Base-by-base conservation (phyloP, 805 yeast species). In the Cyberlindnera americana region DNA sequence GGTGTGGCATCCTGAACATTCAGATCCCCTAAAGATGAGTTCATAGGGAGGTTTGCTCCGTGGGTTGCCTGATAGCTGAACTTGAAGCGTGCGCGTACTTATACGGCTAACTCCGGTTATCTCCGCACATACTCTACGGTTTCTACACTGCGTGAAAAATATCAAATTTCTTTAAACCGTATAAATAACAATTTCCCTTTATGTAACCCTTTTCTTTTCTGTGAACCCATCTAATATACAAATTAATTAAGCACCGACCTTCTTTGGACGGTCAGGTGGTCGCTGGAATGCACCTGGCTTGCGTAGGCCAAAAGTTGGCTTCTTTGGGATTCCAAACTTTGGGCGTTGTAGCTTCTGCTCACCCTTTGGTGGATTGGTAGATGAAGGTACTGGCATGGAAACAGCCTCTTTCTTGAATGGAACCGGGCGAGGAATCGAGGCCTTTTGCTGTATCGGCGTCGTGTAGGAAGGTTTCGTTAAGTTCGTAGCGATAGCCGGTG, bases 241-340 rank as follows among this genome's bases (percentile, higher is more conserved):
- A 38, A 26, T 22, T 31, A 26, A 17, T 46, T 38, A 46, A n/a
- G 44, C 52, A 31, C 49, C 50, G 26, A 44, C 43, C 39, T 48
- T 52, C 40, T 52, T 48, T 7, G 43, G 46, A 17, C 51, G 43
- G 29, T 52, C 55, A 17, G 44, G 41, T 8, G 60, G 60, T 36
- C 52, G 51, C 23, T 53, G 53, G 41, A 55, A 56, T 2, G 60
- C 60, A 25, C 59, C 54, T 2, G 61, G 61, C 38, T 55, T 55
- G 26, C 57, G 47, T 7, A 56, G 40, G 2, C 57, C 57, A 38
- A 56, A 54, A 5, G 54, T 43, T 12, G 47, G 40, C 14, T 55
- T 52, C 37, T 54, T 56, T 30, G 53, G 54, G 2, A 48, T 33
- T 5, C 53, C 54, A 16, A 55, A 55, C 36, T 55, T 55, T 3